Evolutionary conservation across 192 early-diverging fungal species (phyloP).

Genomic region (Backusella morwellensis): DNA sequence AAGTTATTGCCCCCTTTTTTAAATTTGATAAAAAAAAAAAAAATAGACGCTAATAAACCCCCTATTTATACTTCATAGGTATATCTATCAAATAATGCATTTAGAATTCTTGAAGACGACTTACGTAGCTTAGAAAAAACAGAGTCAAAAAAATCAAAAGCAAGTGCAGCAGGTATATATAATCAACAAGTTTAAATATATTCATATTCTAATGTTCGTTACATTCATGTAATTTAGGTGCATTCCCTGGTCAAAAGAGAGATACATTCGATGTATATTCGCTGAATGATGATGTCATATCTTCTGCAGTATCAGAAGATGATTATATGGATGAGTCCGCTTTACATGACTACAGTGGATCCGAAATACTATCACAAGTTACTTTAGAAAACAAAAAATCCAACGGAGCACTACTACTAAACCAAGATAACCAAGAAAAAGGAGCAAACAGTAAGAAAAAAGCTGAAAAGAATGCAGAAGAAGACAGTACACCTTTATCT

Average conservation of each 20-base stretch:
- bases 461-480: not conserved
- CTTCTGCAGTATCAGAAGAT: constrained; percentile 29
- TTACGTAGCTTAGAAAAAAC: constrained; percentile 69
- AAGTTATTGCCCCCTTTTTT: not conserved
- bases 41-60: not conserved
- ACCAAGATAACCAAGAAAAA: not conserved
- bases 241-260: not conserved
- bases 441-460: not conserved
- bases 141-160: constrained; percentile 33
- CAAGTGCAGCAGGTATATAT: not conserved
- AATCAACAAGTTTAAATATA: not conserved
- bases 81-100: constrained; percentile 73
- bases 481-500: constrained; percentile 35
- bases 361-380: constrained; percentile 16
- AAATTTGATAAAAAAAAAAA: not conserved
- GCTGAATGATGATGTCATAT: constrained; percentile 20
- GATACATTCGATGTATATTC: constrained; percentile 25
- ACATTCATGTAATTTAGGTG: not conserved
- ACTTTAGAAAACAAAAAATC: constrained; percentile 13
- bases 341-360: constrained; percentile 13
- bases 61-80: constrained; percentile 32
- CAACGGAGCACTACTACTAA: not conserved
- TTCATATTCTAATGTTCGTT: not conserved
- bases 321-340: constrained; percentile 21
- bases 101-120: constrained; percentile 81